Percentiles rank a stretch among this genome's conserved stretches.
Evolutionary conservation across 108 stramenopile species (phyloP).

Genomic region (Nitzschia sp.): DNA sequence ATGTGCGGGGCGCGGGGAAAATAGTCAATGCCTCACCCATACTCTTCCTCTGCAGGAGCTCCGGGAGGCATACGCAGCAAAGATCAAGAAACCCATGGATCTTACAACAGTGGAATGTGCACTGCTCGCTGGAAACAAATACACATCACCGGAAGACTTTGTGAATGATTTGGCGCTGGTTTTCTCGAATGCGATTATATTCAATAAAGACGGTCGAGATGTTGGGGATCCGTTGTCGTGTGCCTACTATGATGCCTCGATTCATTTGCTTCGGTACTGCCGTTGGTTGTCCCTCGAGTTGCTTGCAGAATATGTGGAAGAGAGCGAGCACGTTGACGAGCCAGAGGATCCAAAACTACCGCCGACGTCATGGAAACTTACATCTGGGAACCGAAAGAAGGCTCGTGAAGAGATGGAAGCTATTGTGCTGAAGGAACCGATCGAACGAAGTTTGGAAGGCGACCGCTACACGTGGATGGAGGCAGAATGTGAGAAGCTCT

Average conservation of each 20-base stretch:
- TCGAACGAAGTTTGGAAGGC: constrained; percentile 74
- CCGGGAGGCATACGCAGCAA: constrained; percentile 62
- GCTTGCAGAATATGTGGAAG: constrained; percentile 50
- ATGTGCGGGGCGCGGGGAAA: background rate
- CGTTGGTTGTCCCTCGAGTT: constrained; percentile 84
- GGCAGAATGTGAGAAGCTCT: constrained; percentile 76
- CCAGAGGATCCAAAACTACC: constrained; percentile 51
- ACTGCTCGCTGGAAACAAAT: constrained; percentile 64
- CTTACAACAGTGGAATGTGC: constrained; percentile 85
- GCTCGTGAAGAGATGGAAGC: constrained; percentile 81
- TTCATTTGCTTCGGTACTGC: constrained; percentile 78
- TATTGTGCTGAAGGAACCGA: constrained; percentile 69
- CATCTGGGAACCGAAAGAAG: constrained; percentile 60
- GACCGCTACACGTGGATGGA: constrained; percentile 82
- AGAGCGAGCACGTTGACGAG: constrained; percentile 53
- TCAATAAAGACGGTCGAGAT: constrained; percentile 80
- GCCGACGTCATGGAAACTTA: constrained; percentile 73
- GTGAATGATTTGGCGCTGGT: constrained; percentile 78
- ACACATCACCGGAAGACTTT: constrained; percentile 69
- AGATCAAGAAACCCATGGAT: constrained; percentile 86
- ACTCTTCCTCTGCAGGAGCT: constrained; percentile 42
- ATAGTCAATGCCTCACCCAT: too few relatives aligned
- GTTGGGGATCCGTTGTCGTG: constrained; percentile 83
- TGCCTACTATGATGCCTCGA: constrained; percentile 88
- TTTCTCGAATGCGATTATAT: constrained; percentile 81